phyloP scores from a whole-genome alignment of 164 flowering plant species.

The Chimonanthus praecox region DNA sequence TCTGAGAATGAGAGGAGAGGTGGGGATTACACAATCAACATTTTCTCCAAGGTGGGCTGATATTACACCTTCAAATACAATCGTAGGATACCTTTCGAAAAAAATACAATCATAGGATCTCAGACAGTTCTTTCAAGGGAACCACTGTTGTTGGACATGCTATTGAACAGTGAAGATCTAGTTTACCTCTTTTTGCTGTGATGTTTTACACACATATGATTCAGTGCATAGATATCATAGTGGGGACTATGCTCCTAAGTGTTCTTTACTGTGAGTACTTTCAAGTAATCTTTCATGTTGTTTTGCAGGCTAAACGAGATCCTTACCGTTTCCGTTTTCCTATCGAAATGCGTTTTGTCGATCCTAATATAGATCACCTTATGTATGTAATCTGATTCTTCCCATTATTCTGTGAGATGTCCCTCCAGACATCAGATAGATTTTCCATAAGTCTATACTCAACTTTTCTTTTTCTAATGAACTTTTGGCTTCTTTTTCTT shows the following conservation, averaged over 20 bases:
- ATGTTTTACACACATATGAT: no score
- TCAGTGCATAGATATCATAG: no score
- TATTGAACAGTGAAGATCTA: no score
- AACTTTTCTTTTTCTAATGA: not conserved
- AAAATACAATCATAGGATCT: no score
- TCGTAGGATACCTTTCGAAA: no score
- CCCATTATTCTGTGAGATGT: not conserved
- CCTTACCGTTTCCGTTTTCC: constrained; percentile 96
- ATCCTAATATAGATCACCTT: constrained; percentile 90
- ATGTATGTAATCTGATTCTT: constrained; percentile 48
- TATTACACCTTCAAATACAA: no score
- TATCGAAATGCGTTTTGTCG: constrained; percentile 89
- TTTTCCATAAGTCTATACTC: not conserved
- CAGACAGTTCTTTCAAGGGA: no score
- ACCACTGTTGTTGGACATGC: no score
- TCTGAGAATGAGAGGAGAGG: no score
- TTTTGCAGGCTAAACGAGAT: constrained; percentile 93
- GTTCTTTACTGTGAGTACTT: not conserved
- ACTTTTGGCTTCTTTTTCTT: not conserved
- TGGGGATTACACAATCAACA: no score
- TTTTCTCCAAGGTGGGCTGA: no score
- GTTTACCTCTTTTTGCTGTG: no score
- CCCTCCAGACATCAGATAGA: not conserved
- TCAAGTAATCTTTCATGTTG: not conserved
- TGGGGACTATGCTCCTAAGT: not conserved